Evolutionary conservation across 2,329 filamentous ascomycete genomes (phyloP).

Genomic region (Xylariaceae sp.): DNA sequence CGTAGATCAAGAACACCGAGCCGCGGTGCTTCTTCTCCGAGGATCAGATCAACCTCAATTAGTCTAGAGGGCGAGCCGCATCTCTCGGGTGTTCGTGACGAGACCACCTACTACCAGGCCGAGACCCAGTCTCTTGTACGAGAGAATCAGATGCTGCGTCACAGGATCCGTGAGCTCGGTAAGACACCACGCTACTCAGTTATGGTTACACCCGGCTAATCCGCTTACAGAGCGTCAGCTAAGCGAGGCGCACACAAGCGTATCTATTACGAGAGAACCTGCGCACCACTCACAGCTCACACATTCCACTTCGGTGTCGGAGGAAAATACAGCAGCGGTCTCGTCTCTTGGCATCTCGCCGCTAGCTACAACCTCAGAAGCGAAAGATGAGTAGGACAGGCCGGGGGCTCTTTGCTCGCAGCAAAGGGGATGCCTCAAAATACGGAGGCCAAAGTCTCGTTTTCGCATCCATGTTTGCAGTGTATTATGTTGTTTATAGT

Average conservation of each 20-base stretch:
- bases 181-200: conserved; percentile 20
- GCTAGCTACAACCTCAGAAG: conserved; percentile 24
- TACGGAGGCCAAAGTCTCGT: background rate
- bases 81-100: conserved; percentile 70
- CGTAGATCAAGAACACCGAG: conserved; percentile 65
- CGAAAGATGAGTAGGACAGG: conserved; percentile 34
- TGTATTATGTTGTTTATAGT: background rate
- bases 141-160: conserved; percentile 83
- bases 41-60: conserved; percentile 63
- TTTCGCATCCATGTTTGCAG: no score
- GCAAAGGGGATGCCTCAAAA: background rate
- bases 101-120: conserved; percentile 80
- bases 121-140: conserved; percentile 79
- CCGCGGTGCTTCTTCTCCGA: conserved; percentile 59
- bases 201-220: conserved; percentile 20
- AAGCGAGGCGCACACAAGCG: conserved; percentile 47
- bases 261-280: conserved; percentile 52
- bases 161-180: conserved; percentile 77
- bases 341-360: conserved; percentile 23
- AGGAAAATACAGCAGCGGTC: conserved; percentile 41
- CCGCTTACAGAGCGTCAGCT: conserved; percentile 56
- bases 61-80: conserved; percentile 64
- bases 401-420: background rate
- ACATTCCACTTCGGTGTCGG: conserved; percentile 52
- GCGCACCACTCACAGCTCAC: conserved; percentile 55